phyloP scores from a whole-genome alignment of 805 yeast genomes.

The Dipodascopsis uninucleata region DNA sequence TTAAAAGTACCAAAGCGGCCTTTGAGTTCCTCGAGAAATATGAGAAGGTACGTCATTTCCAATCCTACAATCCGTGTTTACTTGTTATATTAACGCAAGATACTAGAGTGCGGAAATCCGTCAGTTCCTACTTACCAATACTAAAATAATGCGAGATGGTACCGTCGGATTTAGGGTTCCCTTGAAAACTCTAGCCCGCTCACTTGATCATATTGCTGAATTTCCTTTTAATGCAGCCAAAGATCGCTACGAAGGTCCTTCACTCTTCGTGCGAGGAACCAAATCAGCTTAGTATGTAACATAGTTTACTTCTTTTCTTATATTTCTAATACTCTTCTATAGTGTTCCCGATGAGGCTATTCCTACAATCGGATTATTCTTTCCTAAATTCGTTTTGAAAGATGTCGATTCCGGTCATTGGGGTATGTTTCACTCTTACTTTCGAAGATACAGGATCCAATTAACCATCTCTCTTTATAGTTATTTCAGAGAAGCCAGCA shows the following conservation, averaged over 20 bases:
- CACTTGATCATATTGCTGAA: constrained; percentile 62
- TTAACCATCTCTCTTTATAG: constrained; percentile 2
- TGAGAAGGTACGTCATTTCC: constrained; percentile 43
- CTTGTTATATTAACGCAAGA: too few relatives aligned
- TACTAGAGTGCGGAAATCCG: constrained; percentile 54
- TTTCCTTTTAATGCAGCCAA: constrained; percentile 67
- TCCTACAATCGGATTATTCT: constrained; percentile 67
- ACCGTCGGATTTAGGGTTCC: constrained; percentile 58
- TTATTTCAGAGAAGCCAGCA: constrained; percentile 77
- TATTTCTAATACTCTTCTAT: neutral
- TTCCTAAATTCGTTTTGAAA: constrained; percentile 69
- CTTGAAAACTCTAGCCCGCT: constrained; percentile 59
- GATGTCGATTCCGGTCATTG: constrained; percentile 89
- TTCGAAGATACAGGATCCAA: constrained; percentile 24
- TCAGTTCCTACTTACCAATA: constrained; percentile 73
- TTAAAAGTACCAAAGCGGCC: constrained; percentile 60
- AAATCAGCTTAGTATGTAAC: constrained; percentile 52
- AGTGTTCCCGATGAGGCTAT: constrained; percentile 74
- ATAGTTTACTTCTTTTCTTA: neutral
- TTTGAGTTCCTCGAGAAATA: constrained; percentile 58
- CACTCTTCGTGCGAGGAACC: constrained; percentile 76
- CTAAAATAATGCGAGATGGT: constrained; percentile 46
- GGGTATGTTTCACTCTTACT: constrained; percentile 37
- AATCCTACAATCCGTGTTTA: too few relatives aligned
- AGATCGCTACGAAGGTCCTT: constrained; percentile 62